Evolutionary conservation across 306 rosid genomes (phyloP).

Genomic region (Potentilla sterilis): DNA sequence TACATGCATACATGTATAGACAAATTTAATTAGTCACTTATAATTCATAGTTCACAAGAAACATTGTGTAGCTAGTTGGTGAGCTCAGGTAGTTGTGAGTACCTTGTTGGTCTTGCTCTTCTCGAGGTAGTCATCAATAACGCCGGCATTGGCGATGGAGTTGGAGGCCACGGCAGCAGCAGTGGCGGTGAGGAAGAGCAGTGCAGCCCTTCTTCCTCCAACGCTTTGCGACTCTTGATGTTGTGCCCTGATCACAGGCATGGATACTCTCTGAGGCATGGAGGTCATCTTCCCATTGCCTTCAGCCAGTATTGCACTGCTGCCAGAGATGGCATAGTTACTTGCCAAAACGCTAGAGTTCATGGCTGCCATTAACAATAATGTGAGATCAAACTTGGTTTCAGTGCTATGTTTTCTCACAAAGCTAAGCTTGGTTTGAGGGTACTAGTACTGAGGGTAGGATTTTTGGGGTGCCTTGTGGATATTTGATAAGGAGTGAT

Average conservation of each 20-base stretch:
- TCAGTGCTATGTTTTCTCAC: background rate
- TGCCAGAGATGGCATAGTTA: slow-evolving; percentile 61
- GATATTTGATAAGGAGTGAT: slow-evolving; percentile 31
- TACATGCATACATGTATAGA: background rate
- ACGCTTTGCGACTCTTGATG: slow-evolving; percentile 28
- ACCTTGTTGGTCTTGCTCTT: slow-evolving; percentile 96
- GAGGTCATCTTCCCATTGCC: slow-evolving; percentile 46
- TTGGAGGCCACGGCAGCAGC: slow-evolving; percentile 47
- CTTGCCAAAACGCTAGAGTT: slow-evolving; percentile 82
- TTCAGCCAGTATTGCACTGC: slow-evolving; percentile 42
- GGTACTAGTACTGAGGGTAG: slow-evolving; percentile 3
- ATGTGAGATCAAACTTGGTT: background rate
- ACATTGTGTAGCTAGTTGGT: background rate
- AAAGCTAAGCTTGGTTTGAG: background rate
- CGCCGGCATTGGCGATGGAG: slow-evolving; percentile 67
- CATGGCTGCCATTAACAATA: slow-evolving; percentile 60
- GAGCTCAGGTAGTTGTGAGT: too few species aligned
- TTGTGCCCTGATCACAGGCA: slow-evolving; percentile 64
- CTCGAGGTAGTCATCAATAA: slow-evolving; percentile 81
- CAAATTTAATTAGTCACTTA: background rate
- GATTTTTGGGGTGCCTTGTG: slow-evolving; percentile 23
- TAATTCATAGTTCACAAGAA: background rate
- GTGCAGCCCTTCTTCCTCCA: slow-evolving; percentile 74
- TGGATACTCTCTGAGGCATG: slow-evolving; percentile 30
- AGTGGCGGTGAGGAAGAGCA: slow-evolving; percentile 59